Base-by-base conservation (phyloP, 139 green algal species). In the Trebouxia sp. region DNA sequence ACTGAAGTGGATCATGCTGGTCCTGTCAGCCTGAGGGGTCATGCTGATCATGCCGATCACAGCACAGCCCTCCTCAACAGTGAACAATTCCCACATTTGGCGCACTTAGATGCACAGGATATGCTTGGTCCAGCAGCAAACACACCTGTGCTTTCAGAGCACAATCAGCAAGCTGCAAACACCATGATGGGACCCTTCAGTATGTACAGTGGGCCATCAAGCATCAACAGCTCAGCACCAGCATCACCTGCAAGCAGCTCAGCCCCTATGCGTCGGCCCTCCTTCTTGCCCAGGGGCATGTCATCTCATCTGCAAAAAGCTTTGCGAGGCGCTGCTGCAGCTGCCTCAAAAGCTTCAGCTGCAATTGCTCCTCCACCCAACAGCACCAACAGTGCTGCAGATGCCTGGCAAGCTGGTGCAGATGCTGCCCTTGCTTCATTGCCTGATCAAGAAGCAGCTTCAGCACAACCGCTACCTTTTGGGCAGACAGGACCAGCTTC, bases 401-500 rank as follows among this genome's bases (percentile, higher is more conserved):
- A 35, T n/a, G 37, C 32, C 32, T 72, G 32, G 62, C 62, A 72
- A 35, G 62, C 14, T 10, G 32, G 24, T 43, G 62, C 62, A 72
- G 8, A 22, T 24, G 28, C 32, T 10, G 20, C n/a, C n/a, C 62
- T 17, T 42, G 32, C 28, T 6, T 42, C 62, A 11, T 37, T 72
- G 62, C 32, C 62, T 35, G n/a, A 42, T 24, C 62, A 35, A 43
- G 15, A 72, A 35, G 62, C 3, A 45, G 62, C 9, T 6, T 35
- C 37, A 1, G 62, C 42, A 22, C 62, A 28, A 35, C 32, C 26
- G 3, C 11, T 72, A 8, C 62, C 62, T n/a, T 72, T 45, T 26
- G 32, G 43, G 62, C 32, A 72, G 62, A 32, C 62, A 72, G 62
- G 62, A 20, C 62, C 62, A 28, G 62, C 62, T 30, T 72, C 62